phyloP scores from a whole-genome alignment of 345 rosid species.

The Hypericum androsaemum region DNA sequence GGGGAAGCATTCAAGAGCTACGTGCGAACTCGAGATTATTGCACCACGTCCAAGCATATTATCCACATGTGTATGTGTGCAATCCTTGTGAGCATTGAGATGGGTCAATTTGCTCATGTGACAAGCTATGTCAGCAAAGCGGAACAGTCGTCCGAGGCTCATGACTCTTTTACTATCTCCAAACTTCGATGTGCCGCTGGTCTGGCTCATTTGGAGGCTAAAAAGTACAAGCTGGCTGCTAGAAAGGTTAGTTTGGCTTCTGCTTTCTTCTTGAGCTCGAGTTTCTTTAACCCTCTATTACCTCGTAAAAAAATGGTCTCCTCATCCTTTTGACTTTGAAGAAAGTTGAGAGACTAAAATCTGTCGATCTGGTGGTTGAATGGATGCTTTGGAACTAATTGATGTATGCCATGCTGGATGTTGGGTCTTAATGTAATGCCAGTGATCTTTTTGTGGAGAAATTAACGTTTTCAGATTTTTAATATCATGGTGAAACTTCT shows the following conservation, averaged over 20 bases:
- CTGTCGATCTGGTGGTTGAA: too few relatives aligned
- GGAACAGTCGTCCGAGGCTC: slow-evolving; percentile 73
- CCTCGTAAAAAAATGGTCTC: too few relatives aligned
- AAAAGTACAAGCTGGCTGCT: slow-evolving; percentile 95
- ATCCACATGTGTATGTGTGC: slow-evolving; percentile 92
- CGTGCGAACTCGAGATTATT: slow-evolving; percentile 86
- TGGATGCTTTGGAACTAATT: too few relatives aligned
- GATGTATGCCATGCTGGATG: too few relatives aligned
- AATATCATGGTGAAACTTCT: too few relatives aligned
- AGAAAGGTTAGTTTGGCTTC: slow-evolving; percentile 56
- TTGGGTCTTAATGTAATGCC: too few relatives aligned
- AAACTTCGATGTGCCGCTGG: slow-evolving; percentile 91
- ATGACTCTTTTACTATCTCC: slow-evolving; percentile 48
- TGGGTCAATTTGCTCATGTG: slow-evolving; percentile 93
- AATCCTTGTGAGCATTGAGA: slow-evolving; percentile 92
- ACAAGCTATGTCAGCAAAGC: slow-evolving; percentile 90
- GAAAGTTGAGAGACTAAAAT: too few relatives aligned
- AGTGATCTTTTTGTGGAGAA: too few relatives aligned
- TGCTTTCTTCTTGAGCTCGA: not conserved
- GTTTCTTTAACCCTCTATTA: too few relatives aligned
- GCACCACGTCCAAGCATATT: slow-evolving; percentile 91
- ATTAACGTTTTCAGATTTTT: too few relatives aligned
- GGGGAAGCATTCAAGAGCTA: slow-evolving; percentile 91
- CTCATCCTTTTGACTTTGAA: too few relatives aligned
- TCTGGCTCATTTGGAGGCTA: slow-evolving; percentile 76